Percentiles rank a stretch among this genome's conserved stretches.
Evolutionary conservation across 306 rosid genomes (phyloP).

Genomic region (Cicer chorassanicum): DNA sequence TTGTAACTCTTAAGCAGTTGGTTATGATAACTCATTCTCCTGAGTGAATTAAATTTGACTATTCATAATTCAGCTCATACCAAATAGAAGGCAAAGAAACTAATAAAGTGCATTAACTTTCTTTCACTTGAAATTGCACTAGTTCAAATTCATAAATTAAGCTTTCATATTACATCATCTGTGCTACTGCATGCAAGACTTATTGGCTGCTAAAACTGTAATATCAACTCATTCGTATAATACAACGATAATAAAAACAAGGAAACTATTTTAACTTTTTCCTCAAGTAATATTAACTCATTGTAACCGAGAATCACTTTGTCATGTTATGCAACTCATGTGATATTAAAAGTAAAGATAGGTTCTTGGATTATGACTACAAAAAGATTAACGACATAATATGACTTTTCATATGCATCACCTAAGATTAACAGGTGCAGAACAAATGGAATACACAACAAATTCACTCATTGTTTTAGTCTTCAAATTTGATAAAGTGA

Average conservation of each 20-base stretch:
- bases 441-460: conserved; percentile 26
- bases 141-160: conserved; percentile 23
- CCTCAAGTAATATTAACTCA: conserved; percentile 5
- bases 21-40: conserved; percentile 22
- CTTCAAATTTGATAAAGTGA: neutral
- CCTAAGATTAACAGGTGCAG: conserved; percentile 14
- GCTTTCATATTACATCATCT: conserved; percentile 18
- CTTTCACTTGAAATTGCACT: conserved; percentile 20
- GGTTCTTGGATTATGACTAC: conserved; percentile 10
- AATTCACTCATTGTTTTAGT: conserved; percentile 17
- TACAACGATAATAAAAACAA: neutral
- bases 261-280: conserved; percentile 2
- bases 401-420: conserved; percentile 13
- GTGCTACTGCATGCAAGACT: neutral
- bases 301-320: conserved; percentile 6
- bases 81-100: conserved; percentile 28
- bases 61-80: conserved; percentile 26
- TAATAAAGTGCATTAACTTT: conserved; percentile 21
- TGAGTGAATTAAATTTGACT: conserved; percentile 8
- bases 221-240: neutral
- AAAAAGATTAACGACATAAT: conserved; percentile 26
- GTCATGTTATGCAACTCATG: conserved; percentile 32
- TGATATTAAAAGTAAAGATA: conserved; percentile 10
- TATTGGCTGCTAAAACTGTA: neutral
- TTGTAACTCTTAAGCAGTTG: conserved; percentile 18